Percentiles rank a stretch among this genome's conserved stretches.
These are phyloP conservation scores for Pseudozyma pruni DNA, from an alignment of 1,284 basidiomycete species.

Conservation along the genomic window DNA sequence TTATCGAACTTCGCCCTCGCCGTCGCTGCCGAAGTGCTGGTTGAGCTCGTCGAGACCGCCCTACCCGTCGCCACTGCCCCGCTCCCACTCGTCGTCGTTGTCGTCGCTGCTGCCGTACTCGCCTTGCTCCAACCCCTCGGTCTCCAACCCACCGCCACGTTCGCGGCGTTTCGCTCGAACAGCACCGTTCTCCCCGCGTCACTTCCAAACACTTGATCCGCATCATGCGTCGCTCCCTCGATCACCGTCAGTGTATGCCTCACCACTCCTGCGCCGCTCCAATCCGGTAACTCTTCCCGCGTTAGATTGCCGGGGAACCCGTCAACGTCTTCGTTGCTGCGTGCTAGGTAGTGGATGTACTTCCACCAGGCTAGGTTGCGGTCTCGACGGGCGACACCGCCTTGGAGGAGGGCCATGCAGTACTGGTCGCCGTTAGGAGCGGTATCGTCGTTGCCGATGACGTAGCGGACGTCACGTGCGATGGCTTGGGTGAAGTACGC, in stretches of 20 bases:
- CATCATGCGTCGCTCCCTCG: constrained; percentile 57
- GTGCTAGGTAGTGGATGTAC: constrained; percentile 61
- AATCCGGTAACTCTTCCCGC: constrained; percentile 51
- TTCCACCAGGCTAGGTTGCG: constrained; percentile 65
- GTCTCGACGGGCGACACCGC: constrained; percentile 57
- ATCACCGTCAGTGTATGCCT: constrained; percentile 57
- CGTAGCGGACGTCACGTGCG: constrained; percentile 59
- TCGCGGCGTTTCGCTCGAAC: constrained; percentile 33
- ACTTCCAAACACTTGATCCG: constrained; percentile 54
- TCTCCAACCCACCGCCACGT: constrained; percentile 62
- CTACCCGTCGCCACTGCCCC: neutral
- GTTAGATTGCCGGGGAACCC: constrained; percentile 56
- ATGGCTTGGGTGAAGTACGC: constrained; percentile 60
- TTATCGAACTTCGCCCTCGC: too few species aligned
- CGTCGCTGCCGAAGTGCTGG: neutral
- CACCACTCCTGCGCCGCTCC: constrained; percentile 50
- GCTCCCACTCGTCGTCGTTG: neutral
- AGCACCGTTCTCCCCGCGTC: constrained; percentile 58
- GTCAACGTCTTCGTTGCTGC: constrained; percentile 51
- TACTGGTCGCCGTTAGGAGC: constrained; percentile 55
- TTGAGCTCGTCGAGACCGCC: neutral
- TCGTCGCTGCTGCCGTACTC: constrained; percentile 4
- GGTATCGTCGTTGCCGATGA: constrained; percentile 61
- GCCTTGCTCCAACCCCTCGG: constrained; percentile 43
- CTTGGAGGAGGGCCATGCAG: constrained; percentile 65